Percentiles rank a stretch among this genome's conserved stretches.
Evolutionary conservation across 176 grass and related monocot genomes (phyloP).

Genomic region (Zea mays): DNA sequence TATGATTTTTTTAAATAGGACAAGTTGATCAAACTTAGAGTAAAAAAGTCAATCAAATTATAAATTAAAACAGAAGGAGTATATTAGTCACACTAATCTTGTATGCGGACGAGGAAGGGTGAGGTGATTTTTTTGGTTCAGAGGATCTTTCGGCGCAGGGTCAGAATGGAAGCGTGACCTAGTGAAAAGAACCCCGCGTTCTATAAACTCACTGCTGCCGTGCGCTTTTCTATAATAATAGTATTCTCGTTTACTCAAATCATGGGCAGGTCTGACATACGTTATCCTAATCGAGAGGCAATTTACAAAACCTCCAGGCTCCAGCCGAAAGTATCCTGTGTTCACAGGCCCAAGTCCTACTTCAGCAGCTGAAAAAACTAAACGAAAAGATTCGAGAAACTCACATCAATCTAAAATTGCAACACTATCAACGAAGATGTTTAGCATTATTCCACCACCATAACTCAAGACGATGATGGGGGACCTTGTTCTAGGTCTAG

Average conservation of each 20-base stretch:
- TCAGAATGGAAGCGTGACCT: too few relatives aligned
- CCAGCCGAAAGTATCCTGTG: constrained; percentile 5
- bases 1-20: too few relatives aligned
- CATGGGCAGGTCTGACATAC: neutral
- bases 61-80: too few relatives aligned
- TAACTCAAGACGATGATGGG: constrained; percentile 38
- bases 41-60: too few relatives aligned
- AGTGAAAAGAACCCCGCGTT: neutral
- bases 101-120: too few relatives aligned
- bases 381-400: neutral
- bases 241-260: constrained; percentile 16
- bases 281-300: neutral
- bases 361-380: constrained; percentile 11
- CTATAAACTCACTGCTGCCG: constrained; percentile 33
- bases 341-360: neutral
- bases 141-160: too few relatives aligned
- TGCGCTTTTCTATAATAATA: constrained; percentile 4
- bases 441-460: constrained; percentile 13
- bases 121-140: too few relatives aligned
- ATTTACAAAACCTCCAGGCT: constrained; percentile 50
- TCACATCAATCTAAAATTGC: constrained; percentile 13
- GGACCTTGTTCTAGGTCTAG: constrained; percentile 41
- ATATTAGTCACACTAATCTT: too few relatives aligned
- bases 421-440: constrained; percentile 6
- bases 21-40: too few relatives aligned